phyloP scores from a whole-genome alignment of 352 stramenopile genomes.

The Blastocystis sp. region DNA sequence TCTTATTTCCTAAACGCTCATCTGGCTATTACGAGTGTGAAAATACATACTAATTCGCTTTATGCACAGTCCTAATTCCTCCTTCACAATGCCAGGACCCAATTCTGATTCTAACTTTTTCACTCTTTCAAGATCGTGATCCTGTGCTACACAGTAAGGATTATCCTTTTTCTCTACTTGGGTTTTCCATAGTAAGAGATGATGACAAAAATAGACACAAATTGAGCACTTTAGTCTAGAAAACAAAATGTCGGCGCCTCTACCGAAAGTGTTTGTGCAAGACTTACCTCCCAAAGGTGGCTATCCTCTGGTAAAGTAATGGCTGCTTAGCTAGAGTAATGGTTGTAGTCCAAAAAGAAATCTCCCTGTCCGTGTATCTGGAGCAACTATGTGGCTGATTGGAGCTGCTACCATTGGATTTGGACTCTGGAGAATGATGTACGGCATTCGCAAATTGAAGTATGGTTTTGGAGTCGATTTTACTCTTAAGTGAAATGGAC shows the following conservation, averaged over 20 bases:
- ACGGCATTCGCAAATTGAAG: constrained; percentile 55
- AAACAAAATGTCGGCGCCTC: constrained; percentile 48
- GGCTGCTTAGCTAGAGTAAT: not conserved
- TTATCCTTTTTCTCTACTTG: not conserved
- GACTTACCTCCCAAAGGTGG: constrained; percentile 54
- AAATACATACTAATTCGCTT: not conserved
- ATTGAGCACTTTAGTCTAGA: not conserved
- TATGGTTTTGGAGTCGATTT: not conserved
- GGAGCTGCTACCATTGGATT: constrained; percentile 3
- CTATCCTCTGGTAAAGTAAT: constrained; percentile 3
- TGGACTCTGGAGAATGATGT: constrained; percentile 57
- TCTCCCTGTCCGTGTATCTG: constrained; percentile 42
- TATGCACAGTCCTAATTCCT: not conserved
- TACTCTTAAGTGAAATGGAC: constrained; percentile 65
- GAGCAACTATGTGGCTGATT: constrained; percentile 39
- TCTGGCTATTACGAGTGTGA: not conserved
- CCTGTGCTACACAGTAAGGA: not conserved
- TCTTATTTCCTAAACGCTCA: not conserved
- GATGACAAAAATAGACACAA: not conserved
- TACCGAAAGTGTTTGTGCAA: constrained; percentile 54
- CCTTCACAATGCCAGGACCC: not conserved
- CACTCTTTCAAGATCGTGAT: not conserved
- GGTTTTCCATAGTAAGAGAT: not conserved
- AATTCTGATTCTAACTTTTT: not conserved
- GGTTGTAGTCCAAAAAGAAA: constrained; percentile 43